phyloP scores from a whole-genome alignment of 202 grass and related monocot species.

The Hordeum pubiflorum region DNA sequence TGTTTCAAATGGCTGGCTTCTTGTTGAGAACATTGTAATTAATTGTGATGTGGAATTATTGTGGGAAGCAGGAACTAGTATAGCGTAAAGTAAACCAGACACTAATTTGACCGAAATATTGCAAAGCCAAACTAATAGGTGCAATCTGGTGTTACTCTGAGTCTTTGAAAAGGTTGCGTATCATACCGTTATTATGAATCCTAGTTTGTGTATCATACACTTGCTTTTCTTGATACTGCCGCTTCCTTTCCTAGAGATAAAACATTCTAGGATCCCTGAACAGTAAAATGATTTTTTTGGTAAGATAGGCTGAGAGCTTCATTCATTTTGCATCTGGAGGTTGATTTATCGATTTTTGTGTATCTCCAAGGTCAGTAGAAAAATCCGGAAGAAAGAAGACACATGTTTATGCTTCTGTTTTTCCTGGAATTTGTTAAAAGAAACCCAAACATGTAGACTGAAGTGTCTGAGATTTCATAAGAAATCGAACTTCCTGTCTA shows the following conservation, averaged over 20 bases:
- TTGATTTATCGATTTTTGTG: neutral
- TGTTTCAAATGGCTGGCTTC: neutral
- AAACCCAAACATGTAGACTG: neutral
- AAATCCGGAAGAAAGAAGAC: neutral
- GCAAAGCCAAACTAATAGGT: neutral
- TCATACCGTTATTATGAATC: neutral
- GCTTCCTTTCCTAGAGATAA: neutral
- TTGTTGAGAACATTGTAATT: constrained; percentile 9
- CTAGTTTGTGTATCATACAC: neutral
- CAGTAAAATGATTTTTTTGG: neutral
- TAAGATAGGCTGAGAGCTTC: neutral
- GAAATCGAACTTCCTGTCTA: neutral
- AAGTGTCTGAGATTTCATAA: neutral
- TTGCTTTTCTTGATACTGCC: neutral
- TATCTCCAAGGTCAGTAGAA: neutral
- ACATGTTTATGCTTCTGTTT: neutral
- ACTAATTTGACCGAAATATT: neutral
- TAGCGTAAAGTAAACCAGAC: neutral
- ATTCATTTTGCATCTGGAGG: constrained; percentile 10
- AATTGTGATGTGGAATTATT: constrained; percentile 6
- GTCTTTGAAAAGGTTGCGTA: neutral
- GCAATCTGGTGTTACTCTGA: neutral
- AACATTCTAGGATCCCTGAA: neutral
- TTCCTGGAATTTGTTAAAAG: neutral
- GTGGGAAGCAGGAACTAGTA: constrained; percentile 17